Conservation (phyloP, 345 rosid genomes). For the Linum trigynum region DNA sequence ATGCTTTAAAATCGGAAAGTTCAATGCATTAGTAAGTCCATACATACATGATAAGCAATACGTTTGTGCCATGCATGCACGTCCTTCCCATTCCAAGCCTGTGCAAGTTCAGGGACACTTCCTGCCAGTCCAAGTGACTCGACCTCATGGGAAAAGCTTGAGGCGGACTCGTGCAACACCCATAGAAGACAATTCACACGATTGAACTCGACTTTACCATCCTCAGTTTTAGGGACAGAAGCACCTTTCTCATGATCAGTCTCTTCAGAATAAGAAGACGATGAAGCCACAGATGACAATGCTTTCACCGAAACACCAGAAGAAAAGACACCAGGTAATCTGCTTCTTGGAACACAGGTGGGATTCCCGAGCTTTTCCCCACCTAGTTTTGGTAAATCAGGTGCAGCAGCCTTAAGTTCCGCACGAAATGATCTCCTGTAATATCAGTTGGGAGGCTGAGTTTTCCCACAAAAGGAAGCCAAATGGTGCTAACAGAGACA, state of each 20-base stretch:
- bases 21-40: not conserved
- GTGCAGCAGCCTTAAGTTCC: conserved; percentile 14
- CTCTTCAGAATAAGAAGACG: conserved; percentile 19
- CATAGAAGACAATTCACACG: conserved; percentile 49
- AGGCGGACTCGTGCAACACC: conserved; percentile 55
- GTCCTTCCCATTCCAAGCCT: conserved; percentile 70
- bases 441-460: conserved; percentile 1
- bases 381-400: conserved; percentile 18
- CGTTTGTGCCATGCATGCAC: conserved; percentile 56
- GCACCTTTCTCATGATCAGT: conserved; percentile 19
- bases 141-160: conserved; percentile 42
- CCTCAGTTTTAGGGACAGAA: conserved; percentile 15
- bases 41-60: conserved; percentile 39
- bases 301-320: conserved; percentile 20
- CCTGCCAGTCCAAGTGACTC: conserved; percentile 42
- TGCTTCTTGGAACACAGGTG: conserved; percentile 14
- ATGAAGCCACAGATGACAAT: conserved; percentile 22
- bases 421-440: conserved; percentile 29
- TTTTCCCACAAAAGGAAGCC: not conserved
- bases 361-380: conserved; percentile 17
- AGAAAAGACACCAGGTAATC: conserved; percentile 15
- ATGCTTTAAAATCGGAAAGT: not conserved
- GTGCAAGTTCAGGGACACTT: conserved; percentile 40
- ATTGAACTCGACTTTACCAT: conserved; percentile 26
- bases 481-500: not conserved